A percentile compares a stretch with the other conserved stretches of the same genome.
phyloP scores from a whole-genome alignment of 1,139 yeast genomes.

The Yamadazyma conglobata region DNA sequence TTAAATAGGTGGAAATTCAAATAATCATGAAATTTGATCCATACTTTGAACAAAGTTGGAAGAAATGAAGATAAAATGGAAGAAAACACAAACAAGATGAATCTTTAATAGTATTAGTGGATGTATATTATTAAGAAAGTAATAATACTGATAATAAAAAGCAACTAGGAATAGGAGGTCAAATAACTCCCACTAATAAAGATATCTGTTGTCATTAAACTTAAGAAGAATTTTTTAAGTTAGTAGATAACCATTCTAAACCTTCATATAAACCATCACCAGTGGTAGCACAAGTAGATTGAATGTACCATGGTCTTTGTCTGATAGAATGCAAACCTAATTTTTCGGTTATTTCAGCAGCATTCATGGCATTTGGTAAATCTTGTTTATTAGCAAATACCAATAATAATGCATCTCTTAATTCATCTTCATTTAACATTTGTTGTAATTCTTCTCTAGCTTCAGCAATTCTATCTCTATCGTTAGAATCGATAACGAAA shows the following conservation, averaged over 20 bases:
- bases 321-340: slow-evolving; percentile 41
- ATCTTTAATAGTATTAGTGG: too few relatives aligned
- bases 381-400: slow-evolving; percentile 44
- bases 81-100: too few relatives aligned
- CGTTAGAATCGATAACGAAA: slow-evolving; percentile 41
- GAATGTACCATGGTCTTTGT: slow-evolving; percentile 44
- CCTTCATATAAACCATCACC: slow-evolving; percentile 45
- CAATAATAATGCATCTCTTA: slow-evolving; percentile 40
- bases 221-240: slow-evolving; percentile 26
- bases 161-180: too few relatives aligned
- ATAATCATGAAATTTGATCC: too few relatives aligned
- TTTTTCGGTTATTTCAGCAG: slow-evolving; percentile 43
- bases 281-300: slow-evolving; percentile 42
- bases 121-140: too few relatives aligned
- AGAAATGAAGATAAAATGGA: too few relatives aligned
- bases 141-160: too few relatives aligned
- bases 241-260: slow-evolving; percentile 42
- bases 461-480: slow-evolving; percentile 43
- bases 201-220: too few relatives aligned
- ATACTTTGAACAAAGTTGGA: too few relatives aligned
- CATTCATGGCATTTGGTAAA: slow-evolving; percentile 44
- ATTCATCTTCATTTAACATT: slow-evolving; percentile 43
- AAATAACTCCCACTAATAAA: too few relatives aligned
- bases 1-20: too few relatives aligned
- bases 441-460: slow-evolving; percentile 44